Evolutionary conservation across 75 land plant genomes (phyloP).

Genomic region (Selaginella tamariscina): DNA sequence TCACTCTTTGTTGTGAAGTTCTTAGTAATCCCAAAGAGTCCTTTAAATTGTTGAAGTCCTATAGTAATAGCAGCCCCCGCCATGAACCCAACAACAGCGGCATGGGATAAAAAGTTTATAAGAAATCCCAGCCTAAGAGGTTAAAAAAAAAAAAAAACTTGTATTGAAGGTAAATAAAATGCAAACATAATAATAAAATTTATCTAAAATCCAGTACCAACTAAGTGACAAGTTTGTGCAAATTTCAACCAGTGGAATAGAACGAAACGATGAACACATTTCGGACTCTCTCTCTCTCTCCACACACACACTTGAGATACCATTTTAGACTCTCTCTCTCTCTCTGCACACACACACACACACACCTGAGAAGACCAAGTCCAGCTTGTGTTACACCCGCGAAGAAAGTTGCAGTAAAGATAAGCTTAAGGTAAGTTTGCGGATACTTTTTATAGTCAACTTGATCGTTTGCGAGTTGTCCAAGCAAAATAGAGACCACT

Average conservation of each 20-base stretch:
- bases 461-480: background rate
- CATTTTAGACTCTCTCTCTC: too few species aligned
- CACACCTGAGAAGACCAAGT: conserved; percentile 1
- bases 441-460: background rate
- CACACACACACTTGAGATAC: too few species aligned
- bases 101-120: conserved; percentile 74
- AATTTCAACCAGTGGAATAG: too few species aligned
- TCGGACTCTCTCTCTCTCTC: too few species aligned
- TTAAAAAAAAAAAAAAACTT: background rate
- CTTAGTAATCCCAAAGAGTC: conserved; percentile 38
- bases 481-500: background rate
- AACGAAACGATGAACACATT: too few species aligned
- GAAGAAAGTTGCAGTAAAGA: background rate
- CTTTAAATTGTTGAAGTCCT: conserved; percentile 68
- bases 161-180: background rate
- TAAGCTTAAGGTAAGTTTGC: background rate
- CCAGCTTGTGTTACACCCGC: background rate
- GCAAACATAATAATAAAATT: too few species aligned
- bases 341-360: background rate
- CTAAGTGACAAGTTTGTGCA: background rate
- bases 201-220: background rate
- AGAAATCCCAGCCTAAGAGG: conserved; percentile 7
- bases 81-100: conserved; percentile 80
- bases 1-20: conserved; percentile 4
- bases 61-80: conserved; percentile 67